Evolutionary conservation across 2,329 filamentous ascomycete species (phyloP), one percentile per base, ranked within the genome.

Genomic region (Fusarium sambucinum): DNA sequence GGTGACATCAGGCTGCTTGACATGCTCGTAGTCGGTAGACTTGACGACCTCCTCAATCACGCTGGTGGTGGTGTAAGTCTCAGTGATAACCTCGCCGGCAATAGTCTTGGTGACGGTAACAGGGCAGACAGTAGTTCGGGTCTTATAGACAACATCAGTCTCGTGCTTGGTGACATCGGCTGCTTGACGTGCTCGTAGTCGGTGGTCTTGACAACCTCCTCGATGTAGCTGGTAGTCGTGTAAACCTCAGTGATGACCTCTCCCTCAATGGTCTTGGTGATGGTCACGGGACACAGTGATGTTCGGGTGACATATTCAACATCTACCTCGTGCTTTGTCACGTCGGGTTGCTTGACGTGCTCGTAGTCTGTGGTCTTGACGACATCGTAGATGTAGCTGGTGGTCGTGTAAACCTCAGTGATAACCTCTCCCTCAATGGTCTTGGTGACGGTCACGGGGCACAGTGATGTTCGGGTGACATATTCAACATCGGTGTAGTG

Each of bases 391-490:
- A 78, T 52, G 30, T 71, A 69, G 21, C 71, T 72, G 25, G 74
- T 75, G n/a, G 71, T 73, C 2, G 73, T 77, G 58, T 77, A 74
- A 14, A 73, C 74, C 33, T 73, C 59, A 11, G 73, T 76, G 14
- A 68, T 53, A 5, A 72, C 66, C 52, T 75, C 68, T 5, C 74
- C 73, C 11, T 57, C 55, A 27, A 74, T 77, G 2, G 77, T 77
- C 21, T 79, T 80, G 6, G 78, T 80, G 6, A 75, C 72, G 6
- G 80, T 80, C 16, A 85, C 73, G 10, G 83, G 82, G 74, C 80
- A 83, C 5, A 84, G 75, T 6, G 77, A 79, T 19, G 84, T 86
- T 37, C 77, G 51, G 17, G 82, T 84, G 11, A 74, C 77, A 69
- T 82, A 81, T 10, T 76, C 77, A 13, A 80, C 75, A 63, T 76